phyloP scores from a whole-genome alignment of 2,329 filamentous ascomycete species.

The Albophoma yamanashiensis region DNA sequence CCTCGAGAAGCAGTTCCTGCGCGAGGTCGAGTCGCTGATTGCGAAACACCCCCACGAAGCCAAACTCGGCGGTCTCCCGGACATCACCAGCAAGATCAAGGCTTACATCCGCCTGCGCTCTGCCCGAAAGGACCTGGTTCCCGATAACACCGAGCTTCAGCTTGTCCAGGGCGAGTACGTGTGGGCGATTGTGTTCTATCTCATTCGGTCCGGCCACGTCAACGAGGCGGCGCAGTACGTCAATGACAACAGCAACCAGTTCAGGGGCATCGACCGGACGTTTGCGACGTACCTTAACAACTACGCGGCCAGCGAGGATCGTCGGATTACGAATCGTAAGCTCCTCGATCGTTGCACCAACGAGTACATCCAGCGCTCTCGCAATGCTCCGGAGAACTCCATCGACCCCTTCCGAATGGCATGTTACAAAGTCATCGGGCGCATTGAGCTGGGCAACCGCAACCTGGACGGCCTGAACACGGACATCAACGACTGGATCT shows the following conservation, averaged over 20 bases:
- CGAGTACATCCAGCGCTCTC: conserved; percentile 76
- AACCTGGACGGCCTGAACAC: conserved; percentile 52
- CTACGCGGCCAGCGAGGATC: conserved; percentile 67
- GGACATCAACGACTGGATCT: conserved; percentile 61
- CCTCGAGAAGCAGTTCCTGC: conserved; percentile 72
- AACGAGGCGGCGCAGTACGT: conserved; percentile 82
- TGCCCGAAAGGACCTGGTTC: conserved; percentile 71
- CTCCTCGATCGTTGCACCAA: conserved; percentile 80
- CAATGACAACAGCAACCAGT: conserved; percentile 64
- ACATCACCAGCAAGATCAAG: conserved; percentile 80
- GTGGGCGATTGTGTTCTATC: conserved; percentile 90
- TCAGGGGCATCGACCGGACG: conserved; percentile 82
- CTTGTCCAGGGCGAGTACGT: conserved; percentile 72
- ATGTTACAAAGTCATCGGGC: conserved; percentile 95
- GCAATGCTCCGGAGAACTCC: conserved; percentile 75
- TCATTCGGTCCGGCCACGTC: conserved; percentile 75
- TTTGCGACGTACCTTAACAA: conserved; percentile 81
- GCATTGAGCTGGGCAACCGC: conserved; percentile 55
- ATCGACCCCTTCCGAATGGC: conserved; percentile 94
- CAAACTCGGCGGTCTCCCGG: conserved; percentile 79
- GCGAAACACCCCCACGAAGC: conserved; percentile 80
- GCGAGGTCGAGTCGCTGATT: conserved; percentile 66
- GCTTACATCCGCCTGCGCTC: conserved; percentile 80
- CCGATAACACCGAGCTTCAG: conserved; percentile 72
- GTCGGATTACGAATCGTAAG: conserved; percentile 60